A percentile compares a stretch with the other conserved stretches of the same genome.
Evolutionary conservation across 1,284 basidiomycete species (phyloP).

Genomic region (Heterobasidion occidentale): DNA sequence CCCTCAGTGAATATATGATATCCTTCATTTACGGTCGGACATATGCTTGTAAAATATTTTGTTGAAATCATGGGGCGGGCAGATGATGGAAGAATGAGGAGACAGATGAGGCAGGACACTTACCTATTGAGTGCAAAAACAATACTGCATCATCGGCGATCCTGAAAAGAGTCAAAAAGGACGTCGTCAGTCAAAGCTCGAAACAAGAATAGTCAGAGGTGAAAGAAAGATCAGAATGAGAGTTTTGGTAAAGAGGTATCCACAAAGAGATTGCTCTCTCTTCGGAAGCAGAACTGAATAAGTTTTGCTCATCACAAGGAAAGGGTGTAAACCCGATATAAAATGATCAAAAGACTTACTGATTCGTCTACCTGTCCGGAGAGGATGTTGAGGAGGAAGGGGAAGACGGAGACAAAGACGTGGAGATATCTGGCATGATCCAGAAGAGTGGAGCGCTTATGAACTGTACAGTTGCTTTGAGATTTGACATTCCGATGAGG

Average conservation of each 20-base stretch:
- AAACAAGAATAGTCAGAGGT: neutral
- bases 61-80: slow-evolving; percentile 10
- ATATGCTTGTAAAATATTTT: slow-evolving; percentile 14
- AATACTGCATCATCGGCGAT: no score
- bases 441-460: neutral
- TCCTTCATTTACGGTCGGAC: slow-evolving; percentile 12
- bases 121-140: no score
- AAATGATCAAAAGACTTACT: no score
- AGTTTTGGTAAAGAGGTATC: slow-evolving; percentile 11
- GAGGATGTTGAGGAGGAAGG: neutral
- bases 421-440: neutral
- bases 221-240: slow-evolving; percentile 6
- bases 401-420: neutral
- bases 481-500: slow-evolving; percentile 1
- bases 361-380: no score
- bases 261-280: slow-evolving; percentile 14
- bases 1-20: slow-evolving; percentile 7
- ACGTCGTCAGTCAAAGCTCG: neutral
- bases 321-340: neutral
- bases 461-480: neutral
- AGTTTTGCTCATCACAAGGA: slow-evolving; percentile 8
- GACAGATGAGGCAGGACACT: neutral
- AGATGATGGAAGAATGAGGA: neutral
- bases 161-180: no score
- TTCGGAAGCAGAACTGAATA: slow-evolving; percentile 18